A percentile compares a stretch with the other conserved stretches of the same genome.
These are phyloP conservation scores for Ambrosia hybrid DNA, from an alignment of 140 eudicot species.

Conservation along the genomic window DNA sequence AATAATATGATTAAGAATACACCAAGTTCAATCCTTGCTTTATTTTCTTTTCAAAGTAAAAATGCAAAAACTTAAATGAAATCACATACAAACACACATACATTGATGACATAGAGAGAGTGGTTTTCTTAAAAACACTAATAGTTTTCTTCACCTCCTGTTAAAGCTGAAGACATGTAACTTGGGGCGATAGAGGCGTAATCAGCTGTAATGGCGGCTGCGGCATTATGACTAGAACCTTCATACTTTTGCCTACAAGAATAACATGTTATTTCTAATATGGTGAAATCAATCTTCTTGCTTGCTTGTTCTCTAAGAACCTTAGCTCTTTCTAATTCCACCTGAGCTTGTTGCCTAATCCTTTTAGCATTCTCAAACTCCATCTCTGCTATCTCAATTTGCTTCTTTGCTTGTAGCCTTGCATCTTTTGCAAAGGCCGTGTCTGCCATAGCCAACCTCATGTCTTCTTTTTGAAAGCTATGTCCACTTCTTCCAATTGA, in stretches of 20 bases:
- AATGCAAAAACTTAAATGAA: slow-evolving; percentile 25
- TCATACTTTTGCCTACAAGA: slow-evolving; percentile 68
- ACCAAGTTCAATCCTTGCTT: slow-evolving; percentile 22
- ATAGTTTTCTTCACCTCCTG: slow-evolving; percentile 41
- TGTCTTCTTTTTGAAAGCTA: slow-evolving; percentile 23
- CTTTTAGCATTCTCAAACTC: slow-evolving; percentile 90
- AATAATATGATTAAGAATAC: slow-evolving; percentile 1
- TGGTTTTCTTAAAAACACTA: slow-evolving; percentile 9
- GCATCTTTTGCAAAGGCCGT: slow-evolving; percentile 78
- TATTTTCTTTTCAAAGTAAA: slow-evolving; percentile 29
- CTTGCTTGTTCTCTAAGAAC: slow-evolving; percentile 59
- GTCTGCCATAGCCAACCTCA: slow-evolving; percentile 62
- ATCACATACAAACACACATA: slow-evolving; percentile 32
- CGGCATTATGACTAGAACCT: slow-evolving; percentile 20
- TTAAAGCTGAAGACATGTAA: slow-evolving; percentile 56
- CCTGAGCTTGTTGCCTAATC: slow-evolving; percentile 76
- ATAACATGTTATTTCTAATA: slow-evolving; percentile 77
- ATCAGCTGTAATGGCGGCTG: slow-evolving; percentile 26
- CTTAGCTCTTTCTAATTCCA: slow-evolving; percentile 75
- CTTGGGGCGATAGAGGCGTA: slow-evolving; percentile 48
- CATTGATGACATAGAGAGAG: slow-evolving; percentile 6
- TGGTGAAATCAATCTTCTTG: slow-evolving; percentile 49
- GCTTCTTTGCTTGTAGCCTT: slow-evolving; percentile 65
- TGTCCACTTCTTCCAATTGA: slow-evolving; percentile 47
- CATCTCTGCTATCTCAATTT: slow-evolving; percentile 76